Base-by-base conservation (phyloP, 2,329 filamentous ascomycete species). In the Aspergillus brasiliensis region DNA sequence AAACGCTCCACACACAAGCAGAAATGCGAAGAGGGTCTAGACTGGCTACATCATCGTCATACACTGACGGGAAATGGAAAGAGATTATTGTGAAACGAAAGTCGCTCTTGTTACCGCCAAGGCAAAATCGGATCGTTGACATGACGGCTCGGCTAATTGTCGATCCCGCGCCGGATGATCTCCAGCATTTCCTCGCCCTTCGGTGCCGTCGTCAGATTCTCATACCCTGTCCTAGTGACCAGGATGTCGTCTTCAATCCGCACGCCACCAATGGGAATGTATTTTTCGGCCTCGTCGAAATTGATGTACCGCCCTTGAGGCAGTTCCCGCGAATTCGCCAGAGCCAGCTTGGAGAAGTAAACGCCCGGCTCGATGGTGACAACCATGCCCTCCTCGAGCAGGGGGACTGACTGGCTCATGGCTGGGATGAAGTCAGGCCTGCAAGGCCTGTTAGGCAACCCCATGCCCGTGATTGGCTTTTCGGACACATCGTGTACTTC, bases 121-220 rank as follows among this genome's bases (percentile, higher is more conserved):
- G 52, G 38, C 31, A 34, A 34, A 34, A 55, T 44, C 8, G 10
- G 21, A 46, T 44, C 42, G 52, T 44, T 34, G 31, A 38, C 34
- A 31, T 54, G 51, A 42, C 42, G 31, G 42, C 19, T 27, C 52
- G 31, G 52, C 51, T 56, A 57, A 55, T 63, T 56, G 57, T 62
- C 62, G 59, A 65, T 62, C 62, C 59, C 58, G 57, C 62, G 46
- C 57, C 73, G 71, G 62, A 80, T 77, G 48, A 78, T 73, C 51
- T 75, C 71, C 49, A 79, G 65, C 71, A 77, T 77, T 54, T 80
- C 82, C 3, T 88, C 81, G 58, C 89, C 87, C 74, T 92, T 92
- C 5, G 86, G 83, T 3, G 87, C 88, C 11, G 85, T 86, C 0
- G 90, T 93, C 65, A 93, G 72, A 72, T 93, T 93, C 70, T 91